Evolutionary conservation across 2,329 filamentous ascomycete species (phyloP), one percentile per base, ranked within the genome.

Genomic region (Arthrobotrys iridis): DNA sequence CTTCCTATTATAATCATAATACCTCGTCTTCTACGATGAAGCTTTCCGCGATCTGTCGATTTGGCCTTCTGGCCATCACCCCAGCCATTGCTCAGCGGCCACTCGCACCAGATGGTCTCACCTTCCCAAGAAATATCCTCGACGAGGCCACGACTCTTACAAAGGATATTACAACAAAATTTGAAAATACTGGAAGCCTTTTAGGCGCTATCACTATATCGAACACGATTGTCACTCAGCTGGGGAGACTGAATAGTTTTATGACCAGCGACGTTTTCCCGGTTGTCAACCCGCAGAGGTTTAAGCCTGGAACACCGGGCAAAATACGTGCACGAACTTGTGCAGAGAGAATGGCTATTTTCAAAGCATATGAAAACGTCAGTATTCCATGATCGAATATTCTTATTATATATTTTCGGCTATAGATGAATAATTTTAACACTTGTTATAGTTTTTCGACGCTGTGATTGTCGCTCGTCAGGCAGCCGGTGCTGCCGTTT

Each of bases 361-460:
- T 71, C 13, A 35, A 20, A 22, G 57, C 58, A 1, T 71, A 71
- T 26, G 55, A 58, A 22, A 48, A 64, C n/a, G 66, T 71, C 22
- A 13, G 66, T 55, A 28, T 3, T 22, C 22, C 35, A 13, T 40
- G 18, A 26, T 13, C 13, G 6, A n/a, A 10, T 18, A 41, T 3
- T 11, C 18, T 35, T 11, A 30, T 2, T 11, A 33, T 20, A 18
- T 46, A 1, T 6, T 13, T 15, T n/a, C n/a, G n/a, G n/a, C 20
- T n/a, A 15, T 41, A 7, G 4, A 4, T 46, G 7, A 35, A 55
- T 46, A 41, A 2, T 26, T 13, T 33, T 13, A 15, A 40, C 28
- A 35, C 35, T 37, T 28, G 26, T n/a, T 41, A 10, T 45, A 71
- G 66, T 18, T 64, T 15, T 71, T 71, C n/a, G n/a, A 30, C 13